These are phyloP conservation scores for Apiotrichum akiyoshidainum DNA, from an alignment of 1,284 basidiomycete genomes.

Conservation along the genomic window DNA sequence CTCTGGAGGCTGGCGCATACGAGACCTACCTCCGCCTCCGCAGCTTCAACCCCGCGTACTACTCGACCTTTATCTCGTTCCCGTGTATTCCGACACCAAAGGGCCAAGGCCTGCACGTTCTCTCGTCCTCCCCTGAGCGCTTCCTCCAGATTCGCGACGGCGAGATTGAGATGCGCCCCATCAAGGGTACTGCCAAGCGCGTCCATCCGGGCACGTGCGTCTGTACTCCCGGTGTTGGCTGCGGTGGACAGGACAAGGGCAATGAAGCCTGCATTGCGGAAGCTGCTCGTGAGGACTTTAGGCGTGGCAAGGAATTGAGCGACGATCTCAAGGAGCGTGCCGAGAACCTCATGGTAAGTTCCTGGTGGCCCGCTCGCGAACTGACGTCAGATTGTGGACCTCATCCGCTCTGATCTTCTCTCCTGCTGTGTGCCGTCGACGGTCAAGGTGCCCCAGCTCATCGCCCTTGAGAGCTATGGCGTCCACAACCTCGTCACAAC, in stretches of 20 bases:
- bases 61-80: slow-evolving; percentile 77
- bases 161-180: slow-evolving; percentile 78
- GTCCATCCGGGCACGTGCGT: slow-evolving; percentile 44
- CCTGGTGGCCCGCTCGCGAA: neutral
- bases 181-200: slow-evolving; percentile 73
- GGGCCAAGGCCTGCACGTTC: slow-evolving; percentile 62
- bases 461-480: slow-evolving; percentile 86
- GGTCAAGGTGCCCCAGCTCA: slow-evolving; percentile 81
- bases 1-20: slow-evolving; percentile 36
- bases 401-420: slow-evolving; percentile 87
- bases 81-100: slow-evolving; percentile 45
- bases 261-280: slow-evolving; percentile 30
- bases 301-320: slow-evolving; percentile 55
- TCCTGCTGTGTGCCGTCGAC: slow-evolving; percentile 65
- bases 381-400: slow-evolving; percentile 71
- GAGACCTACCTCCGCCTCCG: slow-evolving; percentile 59
- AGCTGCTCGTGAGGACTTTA: slow-evolving; percentile 43
- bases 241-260: slow-evolving; percentile 27
- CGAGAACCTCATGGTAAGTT: slow-evolving; percentile 86
- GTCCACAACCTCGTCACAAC: slow-evolving; percentile 97
- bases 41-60: slow-evolving; percentile 80
- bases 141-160: slow-evolving; percentile 69
- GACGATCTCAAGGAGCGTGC: slow-evolving; percentile 88
- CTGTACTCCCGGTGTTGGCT: slow-evolving; percentile 28
- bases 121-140: slow-evolving; percentile 83